Base-by-base conservation (phyloP, 78 protist genomes). In the Creolimax fragrantissima region DNA sequence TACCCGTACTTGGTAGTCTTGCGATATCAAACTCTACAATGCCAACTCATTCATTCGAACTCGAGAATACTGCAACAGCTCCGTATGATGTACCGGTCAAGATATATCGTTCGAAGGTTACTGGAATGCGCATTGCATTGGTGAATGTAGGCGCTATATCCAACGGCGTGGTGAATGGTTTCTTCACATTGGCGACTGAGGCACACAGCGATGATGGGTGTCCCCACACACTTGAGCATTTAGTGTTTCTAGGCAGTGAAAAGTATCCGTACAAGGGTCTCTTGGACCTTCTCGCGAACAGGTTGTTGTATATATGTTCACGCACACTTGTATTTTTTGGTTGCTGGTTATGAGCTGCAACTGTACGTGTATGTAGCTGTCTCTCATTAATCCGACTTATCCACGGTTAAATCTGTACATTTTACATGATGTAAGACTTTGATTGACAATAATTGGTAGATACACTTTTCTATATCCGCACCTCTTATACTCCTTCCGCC, bases 181-280 rank as follows among this genome's bases (percentile, higher is more conserved):
- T n/a, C 41, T 92, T 94, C 58, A 83, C 85, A 6, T 45, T 95
- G 45, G 37, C 94, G 7, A 95, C 97, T 24, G 95, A 93, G 88
- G 90, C 93, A 2, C 91, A 42, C 93, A 74, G 88, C 43, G 95
- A 95, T 45, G 67, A 85, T 6, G 96, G 96, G 2, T 43, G 35
- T 35, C 96, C 96, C 42, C 97, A 95, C 90, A 90, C 92, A 35
- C 92, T 94, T 7, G 96, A 94, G 92, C 96, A 94, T 7, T 44
- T 92, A 4, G 88, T 92, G 11, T 92, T 92, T 32, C 2, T 94
- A 37, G 93, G 96, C 4, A 90, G 89, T 36, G 94, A 93, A 43
- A 83, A 84, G 36, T 94, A 91, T 42, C 93, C 93, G 7, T 94
- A 88, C 88, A 93, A 95, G 83, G 97, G 97, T 81, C 84, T 94